A percentile compares a stretch with the other conserved stretches of the same genome.
Evolutionary conservation across 2,329 filamentous ascomycete genomes (phyloP).

Genomic region (Claviceps monticola): DNA sequence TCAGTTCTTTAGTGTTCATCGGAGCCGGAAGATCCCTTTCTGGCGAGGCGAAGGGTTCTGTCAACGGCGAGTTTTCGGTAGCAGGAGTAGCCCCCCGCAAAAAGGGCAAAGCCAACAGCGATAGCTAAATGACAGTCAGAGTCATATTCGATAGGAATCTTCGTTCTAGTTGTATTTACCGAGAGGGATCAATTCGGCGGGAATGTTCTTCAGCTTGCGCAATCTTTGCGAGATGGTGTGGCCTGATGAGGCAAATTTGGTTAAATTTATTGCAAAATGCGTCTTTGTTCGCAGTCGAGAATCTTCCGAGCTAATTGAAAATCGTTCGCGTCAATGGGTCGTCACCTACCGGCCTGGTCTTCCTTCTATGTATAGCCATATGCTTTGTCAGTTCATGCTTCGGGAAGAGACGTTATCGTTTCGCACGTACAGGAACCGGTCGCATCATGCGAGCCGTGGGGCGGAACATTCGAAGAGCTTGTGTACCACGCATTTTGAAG

Average conservation of each 20-base stretch:
- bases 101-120: constrained; percentile 74
- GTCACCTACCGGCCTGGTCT: constrained; percentile 51
- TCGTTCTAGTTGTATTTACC: constrained; percentile 38
- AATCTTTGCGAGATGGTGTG: constrained; percentile 96
- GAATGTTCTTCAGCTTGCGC: constrained; percentile 77
- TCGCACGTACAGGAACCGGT: constrained; percentile 52
- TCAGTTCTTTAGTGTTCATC: constrained; percentile 13
- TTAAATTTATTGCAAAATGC: background rate
- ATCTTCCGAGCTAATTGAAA: background rate
- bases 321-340: background rate
- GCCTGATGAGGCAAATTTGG: constrained; percentile 36
- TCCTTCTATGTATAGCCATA: constrained; percentile 45
- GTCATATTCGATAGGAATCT: background rate
- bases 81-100: constrained; percentile 71
- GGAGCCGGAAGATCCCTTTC: constrained; percentile 41
- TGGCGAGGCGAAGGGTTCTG: constrained; percentile 79
- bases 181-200: constrained; percentile 86
- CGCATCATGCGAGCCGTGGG: constrained; percentile 52
- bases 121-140: constrained; percentile 40
- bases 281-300: background rate
- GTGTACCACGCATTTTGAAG: constrained; percentile 50
- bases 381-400: constrained; percentile 13
- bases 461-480: constrained; percentile 52
- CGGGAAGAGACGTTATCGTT: constrained; percentile 1
- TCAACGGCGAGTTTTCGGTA: constrained; percentile 72